Base-by-base conservation (phyloP, 1,284 basidiomycete genomes). In the Sanghuangporus weigelae region DNA sequence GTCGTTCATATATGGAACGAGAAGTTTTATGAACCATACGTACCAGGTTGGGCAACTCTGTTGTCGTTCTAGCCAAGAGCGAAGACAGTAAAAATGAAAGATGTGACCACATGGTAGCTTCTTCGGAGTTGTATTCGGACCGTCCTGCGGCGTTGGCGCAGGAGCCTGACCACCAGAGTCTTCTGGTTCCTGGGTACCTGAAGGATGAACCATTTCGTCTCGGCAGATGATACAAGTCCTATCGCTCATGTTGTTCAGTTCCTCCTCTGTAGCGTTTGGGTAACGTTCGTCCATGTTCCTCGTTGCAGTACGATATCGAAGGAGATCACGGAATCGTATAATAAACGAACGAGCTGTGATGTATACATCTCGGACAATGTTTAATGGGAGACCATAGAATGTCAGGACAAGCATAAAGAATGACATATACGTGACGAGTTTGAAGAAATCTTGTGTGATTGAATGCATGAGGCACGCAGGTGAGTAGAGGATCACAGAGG, bases 21-120 rank as follows among this genome's bases (percentile, higher is more conserved):
- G 48, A 60, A 67, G 42, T 46, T 31, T 16, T 16, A 19, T 7
- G 0, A 46, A n/a, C 49, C 59, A 58, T 7, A 75, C 86, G 74
- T 65, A 96, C 95, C 97, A 99, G 40, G 96, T 98, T 0, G 96
- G 96, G 75, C 96, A 98, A 71, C 86, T 92, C 72, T 92, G 90
- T 74, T 99, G 97, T 55, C 97, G 84, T 75, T 99, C 97, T 35
- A 99, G 82, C 97, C 97, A 99, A 36, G 94, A 96, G 53, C 95
- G 84, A 57, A 99, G 82, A 74, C 97, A 99, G 72, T 98, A 89
- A 75, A 98, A 97, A 76, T 99, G 97, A 81, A 99, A 99, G 54
- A 98, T 89, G 74, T 99, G 97, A 0, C 95, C 95, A 76, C 97
- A 99, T 5, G 89, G 90, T 12, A 99, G 81, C 73, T 95, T 96